phyloP scores from a whole-genome alignment of 768 basidiomycete genomes.

The Albatrellus ellisii region DNA sequence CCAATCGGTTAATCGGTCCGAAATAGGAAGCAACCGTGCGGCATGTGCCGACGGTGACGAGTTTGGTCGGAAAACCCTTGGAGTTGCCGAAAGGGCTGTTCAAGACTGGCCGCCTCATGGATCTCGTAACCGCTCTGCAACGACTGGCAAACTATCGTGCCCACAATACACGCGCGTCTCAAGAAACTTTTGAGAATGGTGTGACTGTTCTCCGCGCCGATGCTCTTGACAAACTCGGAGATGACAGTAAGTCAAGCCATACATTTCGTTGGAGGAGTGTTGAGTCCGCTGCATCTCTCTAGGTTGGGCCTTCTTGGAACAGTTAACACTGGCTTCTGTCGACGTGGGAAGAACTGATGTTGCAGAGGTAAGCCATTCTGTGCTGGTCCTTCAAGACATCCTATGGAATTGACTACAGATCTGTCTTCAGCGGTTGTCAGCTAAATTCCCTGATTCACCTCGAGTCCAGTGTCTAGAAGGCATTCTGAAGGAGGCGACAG shows the following conservation, averaged over 20 bases:
- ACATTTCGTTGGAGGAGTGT: conserved; percentile 1
- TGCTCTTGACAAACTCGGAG: conserved; percentile 18
- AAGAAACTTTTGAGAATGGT: conserved; percentile 23
- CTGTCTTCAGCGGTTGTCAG: conserved; percentile 45
- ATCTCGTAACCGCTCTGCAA: conserved; percentile 21
- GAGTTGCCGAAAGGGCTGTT: too few relatives aligned
- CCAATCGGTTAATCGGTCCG: too few relatives aligned
- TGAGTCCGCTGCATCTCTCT: conserved; percentile 1
- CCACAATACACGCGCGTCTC: conserved; percentile 19
- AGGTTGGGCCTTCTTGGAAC: conserved; percentile 79
- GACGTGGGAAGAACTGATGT: conserved; percentile 62
- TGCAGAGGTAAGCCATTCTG: conserved; percentile 49
- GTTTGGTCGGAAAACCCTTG: too few relatives aligned
- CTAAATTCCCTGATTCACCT: conserved; percentile 67
- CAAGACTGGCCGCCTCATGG: conserved; percentile 19
- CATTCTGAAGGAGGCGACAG: conserved; percentile 62
- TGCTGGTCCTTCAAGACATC: not conserved
- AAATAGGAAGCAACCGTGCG: too few relatives aligned
- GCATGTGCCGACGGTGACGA: too few relatives aligned
- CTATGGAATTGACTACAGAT: conserved; percentile 24
- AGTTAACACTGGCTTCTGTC: conserved; percentile 63
- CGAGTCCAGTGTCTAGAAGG: conserved; percentile 70
- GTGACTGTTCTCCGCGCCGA: conserved; percentile 19
- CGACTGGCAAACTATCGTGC: conserved; percentile 23
- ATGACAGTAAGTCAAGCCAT: conserved; percentile 19